Percentiles rank a stretch among this genome's conserved stretches.
These are phyloP conservation scores for Erythrobasidium yunnanense DNA, from an alignment of 768 basidiomycete species.

Conservation along the genomic window DNA sequence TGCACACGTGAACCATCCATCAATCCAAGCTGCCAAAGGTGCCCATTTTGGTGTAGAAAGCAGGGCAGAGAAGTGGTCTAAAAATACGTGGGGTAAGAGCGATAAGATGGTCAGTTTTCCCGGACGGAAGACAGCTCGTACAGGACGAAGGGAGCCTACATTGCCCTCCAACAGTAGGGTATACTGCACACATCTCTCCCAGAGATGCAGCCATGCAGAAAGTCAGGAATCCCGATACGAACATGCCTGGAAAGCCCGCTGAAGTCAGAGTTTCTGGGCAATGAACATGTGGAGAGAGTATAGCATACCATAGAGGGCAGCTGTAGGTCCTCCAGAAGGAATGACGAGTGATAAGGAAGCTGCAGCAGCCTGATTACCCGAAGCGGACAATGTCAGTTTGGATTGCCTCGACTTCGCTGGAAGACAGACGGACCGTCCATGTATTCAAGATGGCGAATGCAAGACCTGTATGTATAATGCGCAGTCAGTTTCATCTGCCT, in stretches of 20 bases:
- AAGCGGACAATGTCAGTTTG: neutral
- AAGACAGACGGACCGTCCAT: slow-evolving; percentile 10
- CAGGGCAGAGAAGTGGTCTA: slow-evolving; percentile 15
- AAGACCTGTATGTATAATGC: too few relatives aligned
- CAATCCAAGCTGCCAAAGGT: neutral
- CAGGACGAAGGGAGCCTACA: slow-evolving; percentile 6
- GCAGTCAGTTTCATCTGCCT: too few relatives aligned
- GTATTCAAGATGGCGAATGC: slow-evolving; percentile 28
- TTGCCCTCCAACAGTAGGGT: slow-evolving; percentile 14
- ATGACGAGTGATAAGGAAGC: slow-evolving; percentile 7
- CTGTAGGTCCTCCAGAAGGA: slow-evolving; percentile 27
- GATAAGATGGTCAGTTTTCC: neutral
- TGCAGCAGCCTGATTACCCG: neutral
- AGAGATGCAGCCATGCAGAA: slow-evolving; percentile 23
- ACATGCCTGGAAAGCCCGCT: too few relatives aligned
- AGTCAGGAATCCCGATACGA: slow-evolving; percentile 16
- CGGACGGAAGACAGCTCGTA: neutral
- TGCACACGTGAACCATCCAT: slow-evolving; percentile 25
- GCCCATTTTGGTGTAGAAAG: slow-evolving; percentile 7
- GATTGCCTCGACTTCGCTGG: neutral
- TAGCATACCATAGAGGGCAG: slow-evolving; percentile 5
- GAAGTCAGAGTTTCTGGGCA: too few relatives aligned
- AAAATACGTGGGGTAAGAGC: neutral
- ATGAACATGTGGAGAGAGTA: slow-evolving; percentile 7
- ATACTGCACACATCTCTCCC: slow-evolving; percentile 25